These are phyloP conservation scores for Prototheca cutis DNA, from an alignment of 163 green algal genomes.

Conservation along the genomic window DNA sequence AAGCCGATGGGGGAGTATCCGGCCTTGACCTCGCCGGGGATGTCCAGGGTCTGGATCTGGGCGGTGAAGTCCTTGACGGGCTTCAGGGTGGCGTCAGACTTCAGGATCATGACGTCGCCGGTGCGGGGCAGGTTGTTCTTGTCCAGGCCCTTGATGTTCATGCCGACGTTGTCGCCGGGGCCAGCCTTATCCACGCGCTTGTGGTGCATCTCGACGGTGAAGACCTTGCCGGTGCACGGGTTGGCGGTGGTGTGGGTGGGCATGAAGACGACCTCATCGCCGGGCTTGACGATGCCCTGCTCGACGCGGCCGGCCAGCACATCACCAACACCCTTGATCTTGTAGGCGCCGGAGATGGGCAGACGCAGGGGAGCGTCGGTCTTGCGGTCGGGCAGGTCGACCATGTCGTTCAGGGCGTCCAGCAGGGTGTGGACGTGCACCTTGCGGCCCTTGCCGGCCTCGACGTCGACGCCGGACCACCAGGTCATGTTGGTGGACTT, in stretches of 20 bases:
- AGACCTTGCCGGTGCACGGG: conserved; percentile 89
- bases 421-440: conserved; percentile 79
- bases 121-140: conserved; percentile 84
- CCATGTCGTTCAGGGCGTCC: conserved; percentile 89
- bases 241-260: conserved; percentile 85
- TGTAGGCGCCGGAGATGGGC: conserved; percentile 95
- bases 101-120: conserved; percentile 88
- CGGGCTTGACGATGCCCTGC: conserved; percentile 93
- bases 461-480: conserved; percentile 81
- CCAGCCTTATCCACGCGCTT: conserved; percentile 91
- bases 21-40: conserved; percentile 82
- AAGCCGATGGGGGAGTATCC: conserved; percentile 89
- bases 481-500: conserved; percentile 92
- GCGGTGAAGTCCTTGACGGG: conserved; percentile 75
- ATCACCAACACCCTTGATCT: conserved; percentile 99
- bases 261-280: conserved; percentile 84
- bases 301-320: conserved; percentile 97
- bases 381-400: conserved; percentile 64
- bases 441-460: conserved; percentile 24
- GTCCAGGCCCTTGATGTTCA: conserved; percentile 98
- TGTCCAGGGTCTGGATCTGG: conserved; percentile 88
- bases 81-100: conserved; percentile 73
- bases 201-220: conserved; percentile 99
- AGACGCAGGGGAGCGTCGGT: conserved; percentile 82
- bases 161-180: conserved; percentile 98